Evolutionary conservation across 2,329 filamentous ascomycete species (phyloP).

Genomic region (Xylaria sp.): DNA sequence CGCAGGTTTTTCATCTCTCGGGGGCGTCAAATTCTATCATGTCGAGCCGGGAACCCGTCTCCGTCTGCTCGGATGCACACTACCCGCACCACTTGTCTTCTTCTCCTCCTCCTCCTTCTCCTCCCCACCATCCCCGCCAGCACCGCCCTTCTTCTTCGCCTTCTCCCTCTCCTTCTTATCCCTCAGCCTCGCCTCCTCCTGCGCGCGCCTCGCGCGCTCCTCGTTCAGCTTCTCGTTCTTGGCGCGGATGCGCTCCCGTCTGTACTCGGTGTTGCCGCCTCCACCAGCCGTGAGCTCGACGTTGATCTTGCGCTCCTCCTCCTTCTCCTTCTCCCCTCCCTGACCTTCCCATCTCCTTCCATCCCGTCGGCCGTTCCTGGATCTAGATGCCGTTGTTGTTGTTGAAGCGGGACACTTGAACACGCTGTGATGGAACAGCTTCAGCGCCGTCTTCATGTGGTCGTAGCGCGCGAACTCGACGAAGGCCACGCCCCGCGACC

Average conservation of each 20-base stretch:
- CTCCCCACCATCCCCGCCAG: constrained; percentile 38
- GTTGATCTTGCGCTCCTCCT: constrained; percentile 77
- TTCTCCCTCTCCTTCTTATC: constrained; percentile 50
- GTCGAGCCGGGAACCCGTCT: constrained; percentile 42
- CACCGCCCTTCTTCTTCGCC: constrained; percentile 43
- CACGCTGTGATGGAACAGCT: constrained; percentile 86
- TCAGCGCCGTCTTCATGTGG: constrained; percentile 91
- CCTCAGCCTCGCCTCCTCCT: constrained; percentile 56
- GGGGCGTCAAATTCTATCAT: constrained; percentile 27
- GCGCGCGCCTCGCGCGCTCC: constrained; percentile 61
- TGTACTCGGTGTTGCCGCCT: constrained; percentile 77
- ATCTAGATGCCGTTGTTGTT: neutral
- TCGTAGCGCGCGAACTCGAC: constrained; percentile 89
- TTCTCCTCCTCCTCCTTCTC: constrained; percentile 39
- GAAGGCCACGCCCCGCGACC: constrained; percentile 83
- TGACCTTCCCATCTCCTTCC: neutral
- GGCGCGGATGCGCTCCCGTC: constrained; percentile 79
- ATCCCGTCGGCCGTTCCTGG: neutral
- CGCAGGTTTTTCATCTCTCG: neutral
- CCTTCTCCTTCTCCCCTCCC: neutral
- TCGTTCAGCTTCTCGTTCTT: constrained; percentile 90
- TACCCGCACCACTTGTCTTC: constrained; percentile 43
- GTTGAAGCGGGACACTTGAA: constrained; percentile 64
- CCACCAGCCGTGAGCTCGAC: constrained; percentile 93
- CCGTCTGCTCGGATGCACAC: constrained; percentile 64